A percentile compares a stretch with the other conserved stretches of the same genome.
phyloP scores from a whole-genome alignment of 2,329 filamentous ascomycete genomes.

The Bipolaris zeicola region DNA sequence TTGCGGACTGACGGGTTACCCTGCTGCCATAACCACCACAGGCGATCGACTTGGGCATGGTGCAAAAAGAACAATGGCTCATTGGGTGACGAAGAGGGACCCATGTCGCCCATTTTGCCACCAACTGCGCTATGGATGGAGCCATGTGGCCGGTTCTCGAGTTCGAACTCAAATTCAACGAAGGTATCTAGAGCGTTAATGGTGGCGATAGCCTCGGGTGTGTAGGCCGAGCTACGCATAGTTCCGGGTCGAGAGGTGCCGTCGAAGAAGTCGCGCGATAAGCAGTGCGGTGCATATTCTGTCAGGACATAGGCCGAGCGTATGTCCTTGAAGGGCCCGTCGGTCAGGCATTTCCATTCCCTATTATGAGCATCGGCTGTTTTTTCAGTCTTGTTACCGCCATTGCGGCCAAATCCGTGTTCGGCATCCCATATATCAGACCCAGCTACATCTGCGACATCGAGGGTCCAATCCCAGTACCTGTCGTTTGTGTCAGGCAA shows the following conservation, averaged over 20 bases:
- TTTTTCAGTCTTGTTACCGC: not conserved
- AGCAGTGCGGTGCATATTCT: not conserved
- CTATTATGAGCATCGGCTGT: not conserved
- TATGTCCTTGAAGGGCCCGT: not conserved
- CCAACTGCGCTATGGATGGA: not conserved
- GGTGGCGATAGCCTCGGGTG: not conserved
- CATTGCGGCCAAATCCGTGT: not conserved
- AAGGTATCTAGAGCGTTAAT: not conserved
- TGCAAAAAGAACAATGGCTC: conserved; percentile 43
- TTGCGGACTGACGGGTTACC: not conserved
- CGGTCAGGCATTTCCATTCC: not conserved
- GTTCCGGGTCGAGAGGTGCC: not conserved
- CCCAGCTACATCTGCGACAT: not conserved
- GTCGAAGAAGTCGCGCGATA: not conserved
- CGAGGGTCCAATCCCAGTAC: not conserved
- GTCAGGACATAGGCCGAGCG: not conserved
- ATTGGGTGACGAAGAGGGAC: not conserved
- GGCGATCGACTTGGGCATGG: conserved; percentile 36
- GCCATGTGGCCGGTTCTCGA: not conserved
- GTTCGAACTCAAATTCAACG: not conserved
- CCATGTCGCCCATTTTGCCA: not conserved
- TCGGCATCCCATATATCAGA: not conserved
- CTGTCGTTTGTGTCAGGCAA: not conserved
- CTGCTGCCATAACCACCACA: conserved; percentile 41
- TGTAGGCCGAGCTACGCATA: not conserved